phyloP scores from a whole-genome alignment of 148 eudicot genomes.

The Rhododendron williamsianum region DNA sequence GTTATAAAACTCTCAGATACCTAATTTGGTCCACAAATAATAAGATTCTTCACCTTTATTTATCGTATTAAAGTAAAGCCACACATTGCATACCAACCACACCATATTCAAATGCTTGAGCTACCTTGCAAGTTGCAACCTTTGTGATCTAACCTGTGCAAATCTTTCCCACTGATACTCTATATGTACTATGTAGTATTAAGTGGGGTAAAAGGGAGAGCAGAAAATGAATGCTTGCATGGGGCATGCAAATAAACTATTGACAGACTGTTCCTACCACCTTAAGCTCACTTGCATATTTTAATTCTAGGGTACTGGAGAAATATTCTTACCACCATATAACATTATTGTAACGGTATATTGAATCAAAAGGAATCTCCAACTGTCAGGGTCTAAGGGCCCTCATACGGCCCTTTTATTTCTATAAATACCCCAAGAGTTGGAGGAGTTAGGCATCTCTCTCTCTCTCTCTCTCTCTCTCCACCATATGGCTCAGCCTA shows the following conservation, averaged over 20 bases:
- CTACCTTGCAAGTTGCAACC: background rate
- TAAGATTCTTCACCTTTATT: conserved; percentile 3
- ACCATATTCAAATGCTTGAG: background rate
- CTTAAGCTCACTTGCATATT: too few species aligned
- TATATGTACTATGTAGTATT: background rate
- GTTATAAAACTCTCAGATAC: background rate
- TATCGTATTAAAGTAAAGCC: background rate
- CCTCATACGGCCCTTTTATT: conserved; percentile 15
- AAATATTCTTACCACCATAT: background rate
- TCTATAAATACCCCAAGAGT: conserved; percentile 33
- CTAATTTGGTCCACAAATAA: background rate
- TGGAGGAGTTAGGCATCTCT: conserved; percentile 18
- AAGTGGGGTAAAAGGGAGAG: background rate
- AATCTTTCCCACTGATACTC: background rate
- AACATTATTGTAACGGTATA: background rate
- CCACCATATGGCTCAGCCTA: conserved; percentile 30
- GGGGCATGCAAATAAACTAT: conserved; percentile 6
- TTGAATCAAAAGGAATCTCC: conserved; percentile 28
- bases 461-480: conserved; percentile 15
- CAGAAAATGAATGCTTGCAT: background rate
- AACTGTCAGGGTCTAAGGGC: conserved; percentile 10
- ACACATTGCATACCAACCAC: conserved; percentile 8
- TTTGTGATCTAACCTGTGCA: background rate
- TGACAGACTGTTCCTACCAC: background rate
- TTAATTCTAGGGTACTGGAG: too few species aligned